Evolutionary conservation across 2,329 filamentous ascomycete genomes (phyloP), one percentile per base, ranked within the genome.

Genomic region (Podosphaera fusca): DNA sequence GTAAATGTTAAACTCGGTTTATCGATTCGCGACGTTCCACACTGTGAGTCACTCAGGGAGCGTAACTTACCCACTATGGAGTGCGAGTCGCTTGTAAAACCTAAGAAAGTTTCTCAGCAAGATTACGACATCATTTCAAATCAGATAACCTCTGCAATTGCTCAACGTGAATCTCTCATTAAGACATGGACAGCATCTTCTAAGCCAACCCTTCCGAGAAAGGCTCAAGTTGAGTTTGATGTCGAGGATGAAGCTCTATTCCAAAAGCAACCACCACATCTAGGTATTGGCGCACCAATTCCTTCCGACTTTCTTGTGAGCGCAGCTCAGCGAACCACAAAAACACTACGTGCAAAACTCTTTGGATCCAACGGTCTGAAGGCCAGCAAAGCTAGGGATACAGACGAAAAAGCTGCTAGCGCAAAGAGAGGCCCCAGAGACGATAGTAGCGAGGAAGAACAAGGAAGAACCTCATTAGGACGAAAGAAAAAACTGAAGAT

Each of bases 361-460:
- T 62, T 68, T 36, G 62, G 65, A 1, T 60, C 60, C 14, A 66
- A 64, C 52, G 62, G 60, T 29, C 56, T 67, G 21, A 64, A 64
- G 55, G 66, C 63, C 12, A 66, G 64, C 56, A 68, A 56, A 42
- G 61, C 61, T 42, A 60, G 65, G 58, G 64, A 67, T 63, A 60
- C 62, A 6, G 65, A 66, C 50, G 67, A 68, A 55, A 67, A 68
- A 55, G 62, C 61, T 55, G 60, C 58, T 5, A 67, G 63, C 59
- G 62, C 63, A 29, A 67, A 66, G 59, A 61, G 65, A n/a, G 62
- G 55, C 10, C 56, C 63, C 54, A 30, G 21, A 50, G 29, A 55
- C 33, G 64, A 67, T 42, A 67, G 63, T 45, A 69, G 67, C 55
- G 67, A 69, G 58, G 68, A 69, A 36, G 67, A 68, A 30, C 64